Conservation (phyloP, 441 rosid genomes). For the Sinapis alba region DNA sequence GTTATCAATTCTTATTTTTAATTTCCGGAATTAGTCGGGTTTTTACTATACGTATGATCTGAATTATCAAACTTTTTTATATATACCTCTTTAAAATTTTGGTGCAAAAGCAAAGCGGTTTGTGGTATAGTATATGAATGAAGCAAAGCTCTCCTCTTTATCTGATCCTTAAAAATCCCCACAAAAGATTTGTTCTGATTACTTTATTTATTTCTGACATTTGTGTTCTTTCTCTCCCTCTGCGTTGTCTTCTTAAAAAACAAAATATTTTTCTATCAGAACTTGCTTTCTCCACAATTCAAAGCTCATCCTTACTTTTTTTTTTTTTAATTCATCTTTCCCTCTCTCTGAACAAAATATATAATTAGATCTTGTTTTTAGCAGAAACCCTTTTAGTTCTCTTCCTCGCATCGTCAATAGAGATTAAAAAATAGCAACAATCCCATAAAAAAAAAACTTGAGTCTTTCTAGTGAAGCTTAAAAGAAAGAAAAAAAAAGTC, state of each 20-base stretch:
- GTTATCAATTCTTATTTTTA: too few species aligned
- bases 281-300: conserved; percentile 59
- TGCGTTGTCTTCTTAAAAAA: conserved; percentile 28
- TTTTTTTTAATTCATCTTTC: conserved; percentile 26
- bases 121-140: conserved; percentile 31
- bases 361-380: conserved; percentile 58
- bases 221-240: neutral
- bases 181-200: conserved; percentile 39
- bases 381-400: conserved; percentile 25
- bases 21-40: too few species aligned
- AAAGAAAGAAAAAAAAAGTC: neutral
- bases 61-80: too few species aligned
- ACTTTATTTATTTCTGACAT: conserved; percentile 30
- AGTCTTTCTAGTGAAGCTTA: neutral
- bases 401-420: neutral
- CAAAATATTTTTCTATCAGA: conserved; percentile 1
- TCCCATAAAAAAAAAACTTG: neutral
- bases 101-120: too few species aligned
- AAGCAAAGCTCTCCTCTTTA: conserved; percentile 31
- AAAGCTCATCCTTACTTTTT: conserved; percentile 26
- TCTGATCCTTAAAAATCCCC: conserved; percentile 40
- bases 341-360: conserved; percentile 26
- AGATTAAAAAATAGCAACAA: conserved; percentile 2
- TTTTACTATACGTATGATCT: too few species aligned
- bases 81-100: too few species aligned